Evolutionary conservation across 257 asterid species (phyloP).

Genomic region (Solanum chiquidenum): DNA sequence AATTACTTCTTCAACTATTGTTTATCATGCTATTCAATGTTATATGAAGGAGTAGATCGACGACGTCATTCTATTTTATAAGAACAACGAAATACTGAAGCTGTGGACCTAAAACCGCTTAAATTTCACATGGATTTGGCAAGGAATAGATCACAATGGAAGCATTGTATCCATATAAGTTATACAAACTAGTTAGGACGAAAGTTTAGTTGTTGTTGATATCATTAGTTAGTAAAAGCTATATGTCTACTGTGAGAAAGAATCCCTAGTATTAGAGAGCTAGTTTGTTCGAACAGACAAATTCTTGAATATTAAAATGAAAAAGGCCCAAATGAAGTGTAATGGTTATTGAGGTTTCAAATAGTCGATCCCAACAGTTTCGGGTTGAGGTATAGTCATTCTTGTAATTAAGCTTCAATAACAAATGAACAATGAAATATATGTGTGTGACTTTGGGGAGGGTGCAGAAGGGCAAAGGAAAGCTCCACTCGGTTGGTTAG

Average conservation of each 20-base stretch:
- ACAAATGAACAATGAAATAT: neutral
- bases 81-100: neutral
- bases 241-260: neutral
- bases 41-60: neutral
- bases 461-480: neutral
- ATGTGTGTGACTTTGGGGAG: neutral
- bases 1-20: neutral
- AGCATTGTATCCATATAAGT: neutral
- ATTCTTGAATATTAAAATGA: neutral
- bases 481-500: neutral
- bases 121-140: neutral
- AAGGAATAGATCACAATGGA: neutral
- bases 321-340: neutral
- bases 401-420: neutral
- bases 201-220: neutral
- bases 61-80: neutral
- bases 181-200: neutral
- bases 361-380: neutral
- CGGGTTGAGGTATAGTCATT: neutral
- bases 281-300: neutral
- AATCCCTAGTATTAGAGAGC: neutral
- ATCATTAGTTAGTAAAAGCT: neutral
- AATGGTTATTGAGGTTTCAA: neutral
- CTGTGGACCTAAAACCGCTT: neutral
- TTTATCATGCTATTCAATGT: neutral